phyloP scores from a whole-genome alignment of 2,329 filamentous ascomycete species.

The Aspergillus udagawae region DNA sequence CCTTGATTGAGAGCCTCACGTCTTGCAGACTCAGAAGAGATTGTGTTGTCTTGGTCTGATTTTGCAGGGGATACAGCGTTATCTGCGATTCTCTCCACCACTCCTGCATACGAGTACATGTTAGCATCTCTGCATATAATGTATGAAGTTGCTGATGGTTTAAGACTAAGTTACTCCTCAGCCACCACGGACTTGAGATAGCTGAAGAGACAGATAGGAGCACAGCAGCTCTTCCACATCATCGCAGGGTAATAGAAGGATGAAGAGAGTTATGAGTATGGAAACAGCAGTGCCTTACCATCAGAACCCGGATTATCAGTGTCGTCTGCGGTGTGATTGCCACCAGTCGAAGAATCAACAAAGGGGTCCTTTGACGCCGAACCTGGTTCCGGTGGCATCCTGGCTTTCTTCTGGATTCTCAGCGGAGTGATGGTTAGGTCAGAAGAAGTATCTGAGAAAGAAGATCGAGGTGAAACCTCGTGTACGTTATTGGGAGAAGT shows the following conservation, averaged over 20 bases:
- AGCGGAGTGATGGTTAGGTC: background rate
- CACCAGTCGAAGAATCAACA: background rate
- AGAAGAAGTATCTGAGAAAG: slow-evolving; percentile 1
- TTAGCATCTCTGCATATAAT: background rate
- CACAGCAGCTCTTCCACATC: background rate
- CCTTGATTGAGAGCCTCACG: background rate
- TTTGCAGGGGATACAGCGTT: background rate
- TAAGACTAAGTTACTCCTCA: background rate
- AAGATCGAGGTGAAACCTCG: background rate
- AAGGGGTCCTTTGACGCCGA: slow-evolving; percentile 2
- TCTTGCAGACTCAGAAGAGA: background rate
- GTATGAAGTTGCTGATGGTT: background rate
- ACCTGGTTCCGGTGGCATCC: background rate
- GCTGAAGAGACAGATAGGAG: background rate
- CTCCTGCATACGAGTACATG: background rate
- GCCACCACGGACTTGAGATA: background rate
- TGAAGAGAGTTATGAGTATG: too few relatives aligned
- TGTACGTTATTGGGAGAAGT: background rate
- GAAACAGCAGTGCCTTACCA: background rate
- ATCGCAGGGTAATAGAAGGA: background rate
- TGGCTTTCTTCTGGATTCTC: background rate
- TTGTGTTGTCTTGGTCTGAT: background rate
- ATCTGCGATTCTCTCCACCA: background rate
- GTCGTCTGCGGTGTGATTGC: background rate
- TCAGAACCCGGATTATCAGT: background rate